A percentile compares a stretch with the other conserved stretches of the same genome.
These are phyloP conservation scores for Schwanniomyces vanrijiae DNA, from an alignment of 805 yeast genomes.

Conservation along the genomic window DNA sequence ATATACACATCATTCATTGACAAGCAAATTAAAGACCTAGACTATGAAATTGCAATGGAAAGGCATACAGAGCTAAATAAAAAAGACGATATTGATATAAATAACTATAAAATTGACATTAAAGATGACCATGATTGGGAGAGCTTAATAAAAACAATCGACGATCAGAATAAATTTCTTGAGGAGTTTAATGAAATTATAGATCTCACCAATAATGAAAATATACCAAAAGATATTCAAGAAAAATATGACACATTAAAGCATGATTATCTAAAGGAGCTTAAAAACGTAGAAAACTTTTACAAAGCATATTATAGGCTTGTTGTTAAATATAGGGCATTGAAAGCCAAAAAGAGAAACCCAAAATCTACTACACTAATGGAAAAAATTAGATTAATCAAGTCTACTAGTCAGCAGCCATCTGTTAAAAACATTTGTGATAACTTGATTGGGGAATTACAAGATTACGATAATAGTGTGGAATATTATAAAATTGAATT, in stretches of 20 bases:
- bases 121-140: constrained; percentile 1
- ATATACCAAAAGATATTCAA: constrained; percentile 9
- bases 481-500: constrained; percentile 24
- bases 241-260: constrained; percentile 21
- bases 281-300: constrained; percentile 23
- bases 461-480: constrained; percentile 7
- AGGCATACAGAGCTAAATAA: constrained; percentile 8
- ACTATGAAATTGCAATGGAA: constrained; percentile 8
- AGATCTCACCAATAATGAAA: constrained; percentile 13
- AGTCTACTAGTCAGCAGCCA: constrained; percentile 19
- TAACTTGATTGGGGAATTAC: constrained; percentile 19
- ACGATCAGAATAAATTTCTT: constrained; percentile 18
- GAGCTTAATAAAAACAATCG: constrained; percentile 7
- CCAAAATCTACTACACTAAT: constrained; percentile 7
- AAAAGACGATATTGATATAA: constrained; percentile 9
- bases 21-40: constrained; percentile 5
- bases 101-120: constrained; percentile 3
- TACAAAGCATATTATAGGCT: constrained; percentile 31
- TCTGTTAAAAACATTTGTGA: constrained; percentile 20
- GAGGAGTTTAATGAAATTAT: constrained; percentile 19
- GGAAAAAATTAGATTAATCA: constrained; percentile 20
- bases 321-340: constrained; percentile 24
- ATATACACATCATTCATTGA: neutral
- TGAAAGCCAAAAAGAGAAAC: constrained; percentile 14
- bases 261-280: constrained; percentile 27